Base-by-base conservation (phyloP, 2,329 filamentous ascomycete species). In the Pyrenochaeta sp. region DNA sequence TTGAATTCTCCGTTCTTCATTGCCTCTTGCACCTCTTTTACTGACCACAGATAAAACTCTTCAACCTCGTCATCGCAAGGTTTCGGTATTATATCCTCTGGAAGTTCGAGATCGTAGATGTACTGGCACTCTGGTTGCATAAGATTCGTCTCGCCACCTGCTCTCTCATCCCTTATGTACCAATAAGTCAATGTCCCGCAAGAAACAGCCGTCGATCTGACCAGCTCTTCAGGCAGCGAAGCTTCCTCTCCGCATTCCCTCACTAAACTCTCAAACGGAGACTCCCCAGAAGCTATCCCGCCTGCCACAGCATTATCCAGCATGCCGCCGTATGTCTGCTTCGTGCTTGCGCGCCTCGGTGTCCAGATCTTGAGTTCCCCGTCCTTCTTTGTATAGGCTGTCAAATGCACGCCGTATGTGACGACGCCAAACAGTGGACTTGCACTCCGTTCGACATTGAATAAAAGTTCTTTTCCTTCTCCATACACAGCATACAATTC, bases 301-400 rank as follows among this genome's bases (percentile, higher is more conserved):
- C 91, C 91, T 0, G 93, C 95, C 6, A 96, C 95, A 1, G 93
- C 93, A 77, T 98, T 99, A 78, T 99, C 95, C 65, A 99, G 83
- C 83, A 97, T 93, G n/a, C 90, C 86, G 0, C 90, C 90, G 73
- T 94, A 99, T 0, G 93, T 97, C 65, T 91, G 87, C 82, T 98
- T 99, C 57, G 82, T 86, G 50, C 82, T 83, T 12, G 93, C 86
- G 9, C 95, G 85, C 45, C 89, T 85, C 3, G 95, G 91, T 1
- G 96, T 86, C 94, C 95, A 98, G 40, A 99, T 83, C 71, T 88
- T 89, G 44, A 96, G 79, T 19, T 88, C 51, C 84, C 77, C 59
- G 42, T 63, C 39, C 13, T 71, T 72, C 27, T 66, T 61, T 12
- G 75, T 73, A 54, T 75, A 82, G 1, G 73, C 78, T 0, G 72